These are phyloP conservation scores for Heterobasidion irregulare DNA, from an alignment of 1,284 basidiomycete genomes.

Conservation along the genomic window DNA sequence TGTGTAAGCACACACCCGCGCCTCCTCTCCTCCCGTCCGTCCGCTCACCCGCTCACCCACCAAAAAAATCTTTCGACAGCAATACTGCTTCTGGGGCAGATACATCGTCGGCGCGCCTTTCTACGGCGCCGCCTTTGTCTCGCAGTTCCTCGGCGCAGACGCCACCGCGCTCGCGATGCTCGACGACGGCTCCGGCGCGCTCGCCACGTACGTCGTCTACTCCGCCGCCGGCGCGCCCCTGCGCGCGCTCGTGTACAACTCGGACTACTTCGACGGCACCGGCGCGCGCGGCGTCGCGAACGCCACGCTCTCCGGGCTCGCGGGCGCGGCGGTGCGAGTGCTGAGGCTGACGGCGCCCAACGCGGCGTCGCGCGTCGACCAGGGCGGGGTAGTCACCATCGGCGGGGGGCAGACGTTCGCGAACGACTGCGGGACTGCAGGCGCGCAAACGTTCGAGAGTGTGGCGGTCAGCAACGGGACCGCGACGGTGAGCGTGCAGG, in stretches of 20 bases:
- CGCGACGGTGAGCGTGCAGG: slow-evolving; percentile 23
- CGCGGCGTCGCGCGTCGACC: slow-evolving; percentile 24
- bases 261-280: slow-evolving; percentile 19
- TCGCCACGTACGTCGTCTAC: slow-evolving; percentile 29
- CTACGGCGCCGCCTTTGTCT: slow-evolving; percentile 32
- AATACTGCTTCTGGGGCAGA: slow-evolving; percentile 33
- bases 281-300: slow-evolving; percentile 20
- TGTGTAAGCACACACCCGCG: slow-evolving; percentile 20
- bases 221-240: slow-evolving; percentile 18
- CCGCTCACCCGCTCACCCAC: neutral
- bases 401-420: slow-evolving; percentile 26
- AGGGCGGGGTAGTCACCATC: slow-evolving; percentile 29
- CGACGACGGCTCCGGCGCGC: slow-evolving; percentile 24
- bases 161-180: slow-evolving; percentile 25
- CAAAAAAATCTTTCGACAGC: slow-evolving; percentile 13
- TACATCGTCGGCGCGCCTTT: slow-evolving; percentile 27
- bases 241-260: slow-evolving; percentile 29
- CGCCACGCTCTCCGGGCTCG: slow-evolving; percentile 14
- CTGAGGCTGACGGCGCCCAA: slow-evolving; percentile 28
- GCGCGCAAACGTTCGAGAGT: slow-evolving; percentile 22
- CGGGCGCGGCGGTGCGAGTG: slow-evolving; percentile 17
- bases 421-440: slow-evolving; percentile 17
- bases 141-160: slow-evolving; percentile 28
- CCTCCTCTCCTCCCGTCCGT: neutral
- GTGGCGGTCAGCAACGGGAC: slow-evolving; percentile 19